Base-by-base conservation (phyloP, 495 filamentous ascomycete genomes). In the Trypethelium eluteriae region DNA sequence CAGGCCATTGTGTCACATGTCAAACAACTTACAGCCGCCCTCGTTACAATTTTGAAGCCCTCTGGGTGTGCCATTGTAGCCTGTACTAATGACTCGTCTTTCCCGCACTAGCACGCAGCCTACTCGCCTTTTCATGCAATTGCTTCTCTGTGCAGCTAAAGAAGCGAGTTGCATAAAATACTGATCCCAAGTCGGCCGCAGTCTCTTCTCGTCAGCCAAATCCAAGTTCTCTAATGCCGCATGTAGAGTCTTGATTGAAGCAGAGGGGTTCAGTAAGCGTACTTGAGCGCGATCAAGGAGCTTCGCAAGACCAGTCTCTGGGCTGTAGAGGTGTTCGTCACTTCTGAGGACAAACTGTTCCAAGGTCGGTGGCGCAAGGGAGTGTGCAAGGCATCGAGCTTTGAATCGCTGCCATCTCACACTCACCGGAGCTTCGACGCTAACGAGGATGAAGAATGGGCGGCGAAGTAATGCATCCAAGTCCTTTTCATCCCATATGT, bases 131-230 rank as follows among this genome's bases (percentile, higher is more conserved):
- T 97, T 96, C 94, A 98, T 98, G 79, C 94, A 98, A 75, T 98
- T 98, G 75, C 88, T 90, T 69, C 94, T 83, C 69, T 90, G 90
- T 2, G 94, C 90, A 9, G 94, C 94, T 59, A 98, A 86, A 16
- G 91, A 93, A 9, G 93, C 92, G 5, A 98, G 81, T 64, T 89
- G 82, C 94, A 98, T 98, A 76, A 98, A 98, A 78, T 98, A 98
- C 69, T 91, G 84, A 76, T 98, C 94, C 94, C 94, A 98, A 66
- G 83, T 89, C n/a, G 94, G 94, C 1, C 94, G 85, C 38, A 98
- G 79, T 2, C 94, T 88, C 70, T 89, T 81, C 39, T 88, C 84
- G 74, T 94, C 85, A 11, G 89, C 81, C 39, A 98, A 81, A 71
- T 94, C 82, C 6, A 96, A 83, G 25, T 79, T 76, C 59, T 82